phyloP scores from a whole-genome alignment of 805 yeast species.

The Yamadazyma takamatsuzukensis region DNA sequence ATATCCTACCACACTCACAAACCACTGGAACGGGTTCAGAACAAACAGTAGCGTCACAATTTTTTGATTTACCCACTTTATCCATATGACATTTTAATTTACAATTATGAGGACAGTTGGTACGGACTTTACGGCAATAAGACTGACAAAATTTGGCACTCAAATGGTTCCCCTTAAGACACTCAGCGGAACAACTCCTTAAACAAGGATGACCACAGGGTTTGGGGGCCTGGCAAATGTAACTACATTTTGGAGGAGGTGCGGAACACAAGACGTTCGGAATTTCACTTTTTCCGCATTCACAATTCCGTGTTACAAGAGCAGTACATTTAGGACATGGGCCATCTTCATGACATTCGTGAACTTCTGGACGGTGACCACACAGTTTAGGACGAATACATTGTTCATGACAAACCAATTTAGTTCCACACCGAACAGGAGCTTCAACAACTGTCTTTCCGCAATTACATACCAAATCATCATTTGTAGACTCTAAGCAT shows the following conservation, averaged over 20 bases:
- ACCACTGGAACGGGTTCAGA: constrained; percentile 42
- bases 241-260: constrained; percentile 60
- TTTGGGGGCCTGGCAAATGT: constrained; percentile 27
- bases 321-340: constrained; percentile 76
- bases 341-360: constrained; percentile 66
- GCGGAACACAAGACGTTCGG: constrained; percentile 71
- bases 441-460: constrained; percentile 75
- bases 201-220: constrained; percentile 47
- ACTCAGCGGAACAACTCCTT: constrained; percentile 53
- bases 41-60: constrained; percentile 56
- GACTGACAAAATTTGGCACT: constrained; percentile 47
- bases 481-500: constrained; percentile 75
- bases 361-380: constrained; percentile 70
- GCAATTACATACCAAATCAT: constrained; percentile 76
- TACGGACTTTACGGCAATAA: constrained; percentile 51
- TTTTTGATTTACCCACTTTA: constrained; percentile 26
- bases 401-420: constrained; percentile 57
- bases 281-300: constrained; percentile 55
- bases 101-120: constrained; percentile 69
- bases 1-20: constrained; percentile 65
- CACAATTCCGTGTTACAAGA: constrained; percentile 52
- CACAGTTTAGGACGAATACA: constrained; percentile 59
- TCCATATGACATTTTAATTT: constrained; percentile 58
- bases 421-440: constrained; percentile 82
- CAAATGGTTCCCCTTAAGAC: constrained; percentile 59